These are phyloP conservation scores for Coffea eugenioides DNA, from an alignment of 257 asterid species.

Conservation along the genomic window DNA sequence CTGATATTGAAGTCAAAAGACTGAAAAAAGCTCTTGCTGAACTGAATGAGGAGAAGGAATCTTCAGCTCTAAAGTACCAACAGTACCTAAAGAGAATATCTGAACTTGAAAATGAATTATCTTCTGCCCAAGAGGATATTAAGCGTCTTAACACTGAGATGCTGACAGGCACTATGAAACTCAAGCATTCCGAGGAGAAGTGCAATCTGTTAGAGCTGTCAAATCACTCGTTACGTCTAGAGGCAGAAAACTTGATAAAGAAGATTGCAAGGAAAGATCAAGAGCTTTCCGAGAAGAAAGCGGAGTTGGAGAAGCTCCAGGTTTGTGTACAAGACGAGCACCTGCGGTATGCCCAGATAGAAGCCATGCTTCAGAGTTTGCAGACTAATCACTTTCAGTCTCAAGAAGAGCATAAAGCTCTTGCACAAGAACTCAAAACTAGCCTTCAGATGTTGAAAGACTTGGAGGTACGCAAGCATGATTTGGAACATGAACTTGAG, in stretches of 20 bases:
- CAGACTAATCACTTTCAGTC: constrained; percentile 65
- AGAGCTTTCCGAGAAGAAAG: constrained; percentile 66
- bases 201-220: constrained; percentile 50
- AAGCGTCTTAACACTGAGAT: constrained; percentile 56
- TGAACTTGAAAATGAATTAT: constrained; percentile 56
- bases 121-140: constrained; percentile 50
- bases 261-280: constrained; percentile 68
- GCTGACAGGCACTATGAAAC: constrained; percentile 40
- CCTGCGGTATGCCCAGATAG: constrained; percentile 44
- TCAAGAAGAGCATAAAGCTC: constrained; percentile 60
- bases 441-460: constrained; percentile 59
- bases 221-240: constrained; percentile 56
- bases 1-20: constrained; percentile 57
- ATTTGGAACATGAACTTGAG: constrained; percentile 63
- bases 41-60: constrained; percentile 64
- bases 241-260: constrained; percentile 68
- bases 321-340: constrained; percentile 54
- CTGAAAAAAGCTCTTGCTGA: constrained; percentile 49
- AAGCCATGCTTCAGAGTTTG: constrained; percentile 56
- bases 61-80: constrained; percentile 52
- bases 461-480: constrained; percentile 51
- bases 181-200: constrained; percentile 58
- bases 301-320: constrained; percentile 75
- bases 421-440: constrained; percentile 58
- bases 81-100: constrained; percentile 63